Percentiles rank a stretch among this genome's conserved stretches.
Evolutionary conservation across 139 green algal genomes (phyloP).

Genomic region (Volvox reticuliferus): DNA sequence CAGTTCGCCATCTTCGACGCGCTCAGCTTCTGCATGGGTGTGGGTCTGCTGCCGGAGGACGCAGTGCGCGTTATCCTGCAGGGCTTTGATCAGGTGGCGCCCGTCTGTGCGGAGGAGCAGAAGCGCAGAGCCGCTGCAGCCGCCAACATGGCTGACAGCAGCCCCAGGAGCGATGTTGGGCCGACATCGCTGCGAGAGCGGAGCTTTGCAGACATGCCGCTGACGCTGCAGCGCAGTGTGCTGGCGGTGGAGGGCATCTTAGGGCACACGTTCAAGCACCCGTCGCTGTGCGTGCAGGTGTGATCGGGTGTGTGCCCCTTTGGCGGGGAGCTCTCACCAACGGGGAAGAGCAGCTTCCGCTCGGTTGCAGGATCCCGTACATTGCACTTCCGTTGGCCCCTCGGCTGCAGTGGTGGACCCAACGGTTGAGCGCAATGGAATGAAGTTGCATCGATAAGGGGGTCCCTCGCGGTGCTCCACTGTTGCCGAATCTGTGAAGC

Average conservation of each 20-base stretch:
- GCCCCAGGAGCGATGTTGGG: too few species aligned
- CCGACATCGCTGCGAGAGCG: background rate
- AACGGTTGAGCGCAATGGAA: too few species aligned
- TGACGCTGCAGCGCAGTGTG: background rate
- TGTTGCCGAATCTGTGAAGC: too few species aligned
- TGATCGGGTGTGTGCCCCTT: background rate
- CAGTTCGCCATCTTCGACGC: background rate
- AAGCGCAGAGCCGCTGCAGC: background rate
- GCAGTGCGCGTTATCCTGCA: background rate
- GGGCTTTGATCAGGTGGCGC: background rate
- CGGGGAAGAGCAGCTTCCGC: too few species aligned
- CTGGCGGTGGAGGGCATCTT: constrained; percentile 7
- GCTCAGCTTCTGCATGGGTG: background rate
- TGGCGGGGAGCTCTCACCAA: background rate
- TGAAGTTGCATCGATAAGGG: too few species aligned
- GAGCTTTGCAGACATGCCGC: background rate
- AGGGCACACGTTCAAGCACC: constrained; percentile 2
- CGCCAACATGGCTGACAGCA: too few species aligned
- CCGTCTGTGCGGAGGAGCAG: background rate
- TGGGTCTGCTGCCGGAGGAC: background rate
- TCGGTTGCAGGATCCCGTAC: too few species aligned
- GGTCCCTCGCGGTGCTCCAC: too few species aligned
- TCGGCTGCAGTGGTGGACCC: too few species aligned
- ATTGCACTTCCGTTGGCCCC: too few species aligned
- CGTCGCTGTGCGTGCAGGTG: constrained; percentile 27